These are phyloP conservation scores for Candida silvicultrix DNA, from an alignment of 805 yeast genomes.

Conservation along the genomic window DNA sequence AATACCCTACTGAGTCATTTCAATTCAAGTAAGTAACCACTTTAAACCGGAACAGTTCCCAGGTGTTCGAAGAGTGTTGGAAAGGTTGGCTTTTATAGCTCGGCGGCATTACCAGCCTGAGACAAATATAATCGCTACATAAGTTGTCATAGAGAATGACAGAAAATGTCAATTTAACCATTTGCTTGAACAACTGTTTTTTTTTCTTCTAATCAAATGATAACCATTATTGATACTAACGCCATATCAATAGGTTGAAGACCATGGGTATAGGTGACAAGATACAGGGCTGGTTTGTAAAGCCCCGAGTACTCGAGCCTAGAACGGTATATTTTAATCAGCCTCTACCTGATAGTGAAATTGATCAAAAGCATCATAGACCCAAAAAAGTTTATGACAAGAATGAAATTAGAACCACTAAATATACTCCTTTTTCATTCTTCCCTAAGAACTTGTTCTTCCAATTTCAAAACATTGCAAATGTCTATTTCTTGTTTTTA, in stretches of 20 bases:
- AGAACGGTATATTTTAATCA: slow-evolving; percentile 4
- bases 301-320: background rate
- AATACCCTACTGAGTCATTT: background rate
- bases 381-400: slow-evolving; percentile 3
- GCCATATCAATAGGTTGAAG: background rate
- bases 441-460: slow-evolving; percentile 74
- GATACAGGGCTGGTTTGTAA: slow-evolving; percentile 1
- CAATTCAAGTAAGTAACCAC: background rate
- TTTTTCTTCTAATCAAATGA: background rate
- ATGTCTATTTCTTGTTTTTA: slow-evolving; percentile 74
- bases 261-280: background rate
- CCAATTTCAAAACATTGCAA: slow-evolving; percentile 88
- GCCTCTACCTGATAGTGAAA: background rate
- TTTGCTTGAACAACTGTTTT: too few relatives aligned
- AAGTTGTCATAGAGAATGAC: background rate
- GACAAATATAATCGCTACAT: too few relatives aligned
- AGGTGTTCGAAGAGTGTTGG: too few relatives aligned
- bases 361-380: slow-evolving; percentile 3
- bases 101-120: background rate
- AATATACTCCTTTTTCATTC: slow-evolving; percentile 87
- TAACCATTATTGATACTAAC: background rate
- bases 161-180: too few relatives aligned
- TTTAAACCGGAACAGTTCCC: too few relatives aligned
- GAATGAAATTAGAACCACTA: slow-evolving; percentile 81
- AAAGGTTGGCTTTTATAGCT: background rate